A percentile compares a stretch with the other conserved stretches of the same genome.
phyloP scores from a whole-genome alignment of 148 eudicot genomes.

The Heliosperma pusillum region DNA sequence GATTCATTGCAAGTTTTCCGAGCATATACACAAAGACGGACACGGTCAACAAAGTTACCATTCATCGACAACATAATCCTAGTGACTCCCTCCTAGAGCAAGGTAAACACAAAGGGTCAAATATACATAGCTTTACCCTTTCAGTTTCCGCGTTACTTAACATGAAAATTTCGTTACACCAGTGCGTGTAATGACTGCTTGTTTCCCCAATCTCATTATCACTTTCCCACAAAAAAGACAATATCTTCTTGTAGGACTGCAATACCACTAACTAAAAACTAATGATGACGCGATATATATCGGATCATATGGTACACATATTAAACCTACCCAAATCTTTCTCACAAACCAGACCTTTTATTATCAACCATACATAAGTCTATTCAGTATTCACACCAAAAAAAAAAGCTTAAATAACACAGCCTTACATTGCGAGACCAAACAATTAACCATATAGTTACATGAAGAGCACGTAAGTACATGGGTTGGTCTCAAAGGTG shows the following conservation, averaged over 20 bases:
- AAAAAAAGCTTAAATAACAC: not conserved
- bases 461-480: not conserved
- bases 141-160: not conserved
- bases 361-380: not conserved
- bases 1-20: not conserved
- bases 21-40: too few species aligned
- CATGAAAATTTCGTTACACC: not conserved
- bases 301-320: not conserved
- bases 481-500: not conserved
- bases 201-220: not conserved
- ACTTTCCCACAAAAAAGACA: constrained; percentile 12
- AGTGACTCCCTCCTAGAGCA: not conserved
- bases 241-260: not conserved
- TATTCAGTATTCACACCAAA: not conserved
- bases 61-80: too few species aligned
- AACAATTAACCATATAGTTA: not conserved
- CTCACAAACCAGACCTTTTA: not conserved
- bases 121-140: not conserved
- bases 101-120: not conserved
- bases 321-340: not conserved
- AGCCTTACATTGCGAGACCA: not conserved
- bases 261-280: constrained; percentile 8
- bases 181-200: not conserved
- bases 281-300: constrained; percentile 7
- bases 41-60: too few species aligned